These are phyloP conservation scores for Epichloe amarillans DNA, from an alignment of 2,329 filamentous ascomycete species.

Conservation along the genomic window DNA sequence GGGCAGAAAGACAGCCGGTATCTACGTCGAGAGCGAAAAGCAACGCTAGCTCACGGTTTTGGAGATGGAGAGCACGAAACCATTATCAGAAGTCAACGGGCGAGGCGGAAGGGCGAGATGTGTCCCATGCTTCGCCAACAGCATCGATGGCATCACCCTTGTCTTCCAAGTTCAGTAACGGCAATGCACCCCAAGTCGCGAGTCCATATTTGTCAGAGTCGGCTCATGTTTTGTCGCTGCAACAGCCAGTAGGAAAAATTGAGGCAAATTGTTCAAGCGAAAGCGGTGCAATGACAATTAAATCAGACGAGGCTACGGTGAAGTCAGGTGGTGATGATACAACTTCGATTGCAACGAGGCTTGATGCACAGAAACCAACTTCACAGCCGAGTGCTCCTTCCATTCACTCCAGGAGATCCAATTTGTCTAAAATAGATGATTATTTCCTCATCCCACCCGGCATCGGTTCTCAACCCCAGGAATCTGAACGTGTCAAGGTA, in stretches of 20 bases:
- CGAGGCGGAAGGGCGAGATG: conserved; percentile 16
- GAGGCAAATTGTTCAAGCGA: conserved; percentile 6
- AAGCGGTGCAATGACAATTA: conserved; percentile 3
- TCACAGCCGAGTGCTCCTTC: background rate
- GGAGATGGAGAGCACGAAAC: conserved; percentile 28
- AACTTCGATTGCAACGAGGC: background rate
- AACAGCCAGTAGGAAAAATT: conserved; percentile 16
- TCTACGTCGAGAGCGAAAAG: conserved; percentile 17
- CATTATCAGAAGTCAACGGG: conserved; percentile 22
- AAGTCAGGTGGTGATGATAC: background rate
- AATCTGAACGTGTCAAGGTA: background rate
- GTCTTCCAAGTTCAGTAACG: conserved; percentile 4
- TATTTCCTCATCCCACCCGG: background rate
- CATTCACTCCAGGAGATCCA: background rate
- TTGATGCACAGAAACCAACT: background rate
- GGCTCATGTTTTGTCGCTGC: conserved; percentile 34
- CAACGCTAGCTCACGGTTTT: conserved; percentile 21
- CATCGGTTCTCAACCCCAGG: background rate
- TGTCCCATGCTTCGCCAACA: conserved; percentile 13
- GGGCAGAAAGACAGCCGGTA: conserved; percentile 40
- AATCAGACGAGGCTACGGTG: background rate
- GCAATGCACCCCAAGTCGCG: conserved; percentile 10
- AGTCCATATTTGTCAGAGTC: conserved; percentile 35
- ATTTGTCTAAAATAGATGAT: background rate
- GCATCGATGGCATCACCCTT: conserved; percentile 9